Evolutionary conservation across 2,329 filamentous ascomycete genomes (phyloP), one percentile per base, ranked within the genome.

Genomic region (Fusarium beomiforme): DNA sequence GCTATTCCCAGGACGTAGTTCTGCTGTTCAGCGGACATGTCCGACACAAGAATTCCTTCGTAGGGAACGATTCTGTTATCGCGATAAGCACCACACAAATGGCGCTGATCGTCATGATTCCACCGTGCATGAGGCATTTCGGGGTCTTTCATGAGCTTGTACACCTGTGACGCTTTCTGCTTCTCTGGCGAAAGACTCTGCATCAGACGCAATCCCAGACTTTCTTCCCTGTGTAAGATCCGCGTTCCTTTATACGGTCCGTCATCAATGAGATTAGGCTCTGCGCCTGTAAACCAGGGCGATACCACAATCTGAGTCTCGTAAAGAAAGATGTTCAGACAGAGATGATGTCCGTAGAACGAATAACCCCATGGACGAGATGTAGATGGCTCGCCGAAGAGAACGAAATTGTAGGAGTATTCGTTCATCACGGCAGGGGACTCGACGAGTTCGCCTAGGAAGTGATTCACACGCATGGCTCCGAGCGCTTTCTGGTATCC

Each of bases 21-120:
- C 11, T 50, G 60, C 74, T 92, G 88, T 3, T 78, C 77, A 0
- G 77, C 3, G 0, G 78, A 78, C 56, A 93, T 81, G 0, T 83
- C 78, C 0, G 84, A 82, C 0, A 90, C 89, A 0, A 84, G 76
- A 9, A 93, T 79, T 0, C 93, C 93, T 79, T 95, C 90, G 76
- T 90, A 93, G 0, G 93, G 92, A 1, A 95, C 90, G 14, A 92
- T 80, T 14, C 92, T 87, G 78, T 95, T 96, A 75, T 95, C 93
- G 16, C 92, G 87, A 78, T 92, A 93, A 0, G 93, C 93, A 37
- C 93, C 93, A 77, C 92, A 93, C 8, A 94, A 78, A 75, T 95
- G 92, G 9, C 92, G 86, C 81, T 95, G 92, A 78, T 95, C 93
- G 75, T 94, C 92, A 71, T 90, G 90, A 78, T 95, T 95, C 92